These are phyloP conservation scores for Zygosaccharomyces lentus DNA, from an alignment of 805 yeast genomes.

Conservation along the genomic window DNA sequence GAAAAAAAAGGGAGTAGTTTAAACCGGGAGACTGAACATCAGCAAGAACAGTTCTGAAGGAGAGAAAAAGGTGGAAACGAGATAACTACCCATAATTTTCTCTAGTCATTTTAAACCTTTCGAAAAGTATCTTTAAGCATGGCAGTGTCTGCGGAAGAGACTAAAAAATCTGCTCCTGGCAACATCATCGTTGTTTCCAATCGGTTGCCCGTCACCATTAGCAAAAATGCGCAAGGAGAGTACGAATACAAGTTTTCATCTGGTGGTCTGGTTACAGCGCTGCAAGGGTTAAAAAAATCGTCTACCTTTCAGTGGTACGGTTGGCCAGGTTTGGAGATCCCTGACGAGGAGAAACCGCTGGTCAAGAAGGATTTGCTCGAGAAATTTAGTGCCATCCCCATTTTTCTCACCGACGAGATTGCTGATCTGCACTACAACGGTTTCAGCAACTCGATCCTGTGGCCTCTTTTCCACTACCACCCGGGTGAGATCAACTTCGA, in stretches of 20 bases:
- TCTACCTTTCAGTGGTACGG: conserved; percentile 95
- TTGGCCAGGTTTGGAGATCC: conserved; percentile 93
- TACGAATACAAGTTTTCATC: conserved; percentile 90
- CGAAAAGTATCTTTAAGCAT: background rate
- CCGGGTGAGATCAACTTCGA: conserved; percentile 99
- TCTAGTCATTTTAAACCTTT: background rate
- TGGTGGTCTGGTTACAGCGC: conserved; percentile 95
- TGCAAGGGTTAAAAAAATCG: conserved; percentile 81
- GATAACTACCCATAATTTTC: background rate
- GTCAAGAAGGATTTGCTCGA: conserved; percentile 68
- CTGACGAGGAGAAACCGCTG: conserved; percentile 62
- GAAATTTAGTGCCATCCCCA: conserved; percentile 86
- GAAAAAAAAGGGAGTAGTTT: background rate
- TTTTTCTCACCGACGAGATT: conserved; percentile 78
- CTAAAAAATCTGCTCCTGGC: conserved; percentile 36
- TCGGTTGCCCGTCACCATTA: conserved; percentile 90
- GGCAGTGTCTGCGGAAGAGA: background rate
- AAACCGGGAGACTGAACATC: background rate
- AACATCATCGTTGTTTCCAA: conserved; percentile 91
- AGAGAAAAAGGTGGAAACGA: background rate
- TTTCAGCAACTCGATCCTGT: conserved; percentile 85
- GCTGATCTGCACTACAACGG: conserved; percentile 98
- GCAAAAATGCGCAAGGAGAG: conserved; percentile 52
- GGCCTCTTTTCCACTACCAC: conserved; percentile 98
- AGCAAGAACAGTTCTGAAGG: conserved; percentile 6